Base-by-base conservation (phyloP, 2,329 filamentous ascomycete genomes). In the Macroventuria anomochaeta region DNA sequence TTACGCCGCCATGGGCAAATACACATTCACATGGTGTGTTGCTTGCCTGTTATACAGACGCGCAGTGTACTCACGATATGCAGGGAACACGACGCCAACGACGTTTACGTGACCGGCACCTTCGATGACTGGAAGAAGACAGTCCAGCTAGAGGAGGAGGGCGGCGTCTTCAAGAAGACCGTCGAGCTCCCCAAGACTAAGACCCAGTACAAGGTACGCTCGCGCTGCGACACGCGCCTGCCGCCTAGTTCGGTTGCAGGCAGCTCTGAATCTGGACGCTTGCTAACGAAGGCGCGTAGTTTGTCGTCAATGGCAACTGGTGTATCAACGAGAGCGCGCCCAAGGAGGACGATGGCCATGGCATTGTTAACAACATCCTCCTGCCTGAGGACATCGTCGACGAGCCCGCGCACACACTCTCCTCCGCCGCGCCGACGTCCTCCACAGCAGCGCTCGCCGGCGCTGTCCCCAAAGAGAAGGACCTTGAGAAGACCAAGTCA, bases 51-150 rank as follows among this genome's bases (percentile, higher is more conserved):
- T 26, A 26, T 21, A 8, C 34, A 8, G 4, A 25, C 25, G 53
- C 48, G 52, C 53, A 46, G 51, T 52, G 54, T 53, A 53, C 61
- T 67, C 48, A 69, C 63, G 20, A 17, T 48, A 40, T 48, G 26
- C 58, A 97, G 93, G 93, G 86, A 88, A 72, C 88, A 95, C 75
- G 81, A 86, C 67, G 93, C 90, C 73, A 83, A 87, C 64, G 89
- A 96, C 73, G 93, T 97, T 75, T 93, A 89, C 77, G 95, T 97
- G 67, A 97, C 93, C 33, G 95, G 95, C 73, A 93, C 90, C 59
- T 97, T 97, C 74, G 93, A 97, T 78, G 84, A 91, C 79, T 99
- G 95, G 95, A 83, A 84, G 64, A 93, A 95, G 82, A 91, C 86
- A 51, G 85, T 93, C 75, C 85, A 89, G 80, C 84, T 99, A 53